A percentile compares a stretch with the other conserved stretches of the same genome.
Evolutionary conservation across 2,329 filamentous ascomycete genomes (phyloP).

Genomic region (Fusarium poae): DNA sequence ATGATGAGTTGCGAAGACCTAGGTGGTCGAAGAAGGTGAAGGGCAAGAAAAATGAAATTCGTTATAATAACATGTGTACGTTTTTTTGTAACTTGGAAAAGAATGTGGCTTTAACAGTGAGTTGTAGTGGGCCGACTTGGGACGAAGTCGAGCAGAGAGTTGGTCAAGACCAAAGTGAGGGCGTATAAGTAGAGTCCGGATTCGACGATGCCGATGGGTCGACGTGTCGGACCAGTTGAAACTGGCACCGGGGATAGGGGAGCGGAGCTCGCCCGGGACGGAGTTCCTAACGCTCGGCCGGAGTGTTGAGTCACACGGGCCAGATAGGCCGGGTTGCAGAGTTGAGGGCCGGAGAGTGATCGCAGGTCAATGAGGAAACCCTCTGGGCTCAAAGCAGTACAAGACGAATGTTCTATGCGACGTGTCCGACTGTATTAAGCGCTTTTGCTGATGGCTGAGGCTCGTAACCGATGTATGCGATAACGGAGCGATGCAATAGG

Average conservation of each 20-base stretch:
- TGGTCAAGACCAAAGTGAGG: slow-evolving; percentile 28
- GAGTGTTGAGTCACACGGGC: slow-evolving; percentile 45
- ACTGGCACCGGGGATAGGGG: slow-evolving; percentile 48
- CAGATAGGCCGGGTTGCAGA: slow-evolving; percentile 34
- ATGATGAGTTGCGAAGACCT: slow-evolving; percentile 49
- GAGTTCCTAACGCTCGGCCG: slow-evolving; percentile 44
- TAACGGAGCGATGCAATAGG: slow-evolving; percentile 25
- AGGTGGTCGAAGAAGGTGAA: slow-evolving; percentile 50
- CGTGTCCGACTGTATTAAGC: slow-evolving; percentile 13
- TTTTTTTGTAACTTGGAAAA: slow-evolving; percentile 48
- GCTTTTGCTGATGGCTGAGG: slow-evolving; percentile 33
- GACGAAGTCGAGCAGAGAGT: slow-evolving; percentile 46
- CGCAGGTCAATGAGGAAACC: slow-evolving; percentile 38
- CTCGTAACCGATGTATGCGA: slow-evolving; percentile 22
- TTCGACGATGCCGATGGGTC: slow-evolving; percentile 49
- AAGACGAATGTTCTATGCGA: slow-evolving; percentile 31
- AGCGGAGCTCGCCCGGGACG: slow-evolving; percentile 51
- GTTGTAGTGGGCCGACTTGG: slow-evolving; percentile 45
- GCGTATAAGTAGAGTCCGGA: slow-evolving; percentile 34
- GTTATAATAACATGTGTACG: slow-evolving; percentile 61
- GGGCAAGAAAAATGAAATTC: slow-evolving; percentile 54
- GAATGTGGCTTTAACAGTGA: slow-evolving; percentile 49
- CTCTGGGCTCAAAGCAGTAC: slow-evolving; percentile 47
- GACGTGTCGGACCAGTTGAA: slow-evolving; percentile 50
- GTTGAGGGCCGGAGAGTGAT: slow-evolving; percentile 22